Evolutionary conservation across 1,284 basidiomycete genomes (phyloP).

Genomic region (Macrocybe sp.): DNA sequence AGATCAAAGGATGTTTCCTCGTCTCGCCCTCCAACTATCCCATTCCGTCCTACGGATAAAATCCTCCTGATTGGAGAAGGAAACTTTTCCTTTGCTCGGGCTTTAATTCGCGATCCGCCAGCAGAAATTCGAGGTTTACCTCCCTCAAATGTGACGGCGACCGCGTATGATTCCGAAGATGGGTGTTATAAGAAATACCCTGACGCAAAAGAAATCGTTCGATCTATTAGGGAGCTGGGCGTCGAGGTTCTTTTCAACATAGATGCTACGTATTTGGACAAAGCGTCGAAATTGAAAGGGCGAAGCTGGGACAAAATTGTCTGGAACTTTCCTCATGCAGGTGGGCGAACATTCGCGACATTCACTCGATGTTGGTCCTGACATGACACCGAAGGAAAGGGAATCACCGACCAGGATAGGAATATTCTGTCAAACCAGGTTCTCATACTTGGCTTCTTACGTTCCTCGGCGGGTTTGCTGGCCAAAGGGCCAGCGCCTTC

Average conservation of each 20-base stretch:
- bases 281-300: conserved; percentile 47
- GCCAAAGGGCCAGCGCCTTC: conserved; percentile 52
- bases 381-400: conserved; percentile 57
- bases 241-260: conserved; percentile 78
- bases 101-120: conserved; percentile 62
- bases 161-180: conserved; percentile 80
- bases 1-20: conserved; percentile 9
- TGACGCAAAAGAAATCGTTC: conserved; percentile 65
- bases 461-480: conserved; percentile 67
- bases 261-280: conserved; percentile 80
- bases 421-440: conserved; percentile 92
- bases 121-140: conserved; percentile 49
- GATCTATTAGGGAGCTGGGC: conserved; percentile 51
- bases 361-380: conserved; percentile 8
- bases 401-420: conserved; percentile 91
- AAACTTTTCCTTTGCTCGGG: conserved; percentile 89
- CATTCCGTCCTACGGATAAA: conserved; percentile 70
- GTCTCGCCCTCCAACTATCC: conserved; percentile 44
- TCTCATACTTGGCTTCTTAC: conserved; percentile 82
- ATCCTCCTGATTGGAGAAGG: conserved; percentile 94
- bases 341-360: conserved; percentile 34
- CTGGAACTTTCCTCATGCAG: conserved; percentile 97
- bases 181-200: conserved; percentile 85
- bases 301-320: conserved; percentile 76
- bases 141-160: conserved; percentile 74